A percentile compares a stretch with the other conserved stretches of the same genome.
Conservation (phyloP, 148 eudicot genomes). For the Chenopodium album region DNA sequence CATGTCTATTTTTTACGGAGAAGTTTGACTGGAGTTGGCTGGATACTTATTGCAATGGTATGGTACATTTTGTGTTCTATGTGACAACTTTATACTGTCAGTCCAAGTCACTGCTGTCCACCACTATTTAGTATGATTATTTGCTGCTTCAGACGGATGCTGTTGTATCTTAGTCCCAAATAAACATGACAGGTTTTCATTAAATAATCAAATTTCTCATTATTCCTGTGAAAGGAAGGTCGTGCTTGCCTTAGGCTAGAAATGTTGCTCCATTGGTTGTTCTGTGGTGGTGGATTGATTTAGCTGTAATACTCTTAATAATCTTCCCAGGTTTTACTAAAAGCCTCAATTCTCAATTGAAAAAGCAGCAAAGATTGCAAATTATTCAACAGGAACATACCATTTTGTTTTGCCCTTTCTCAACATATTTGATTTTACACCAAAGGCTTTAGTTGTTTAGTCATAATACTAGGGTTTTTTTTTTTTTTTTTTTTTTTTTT, state of each 20-base stretch:
- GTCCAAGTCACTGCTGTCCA: neutral
- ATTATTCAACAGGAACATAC: neutral
- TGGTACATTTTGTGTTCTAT: neutral
- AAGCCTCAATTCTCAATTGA: neutral
- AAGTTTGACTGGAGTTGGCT: neutral
- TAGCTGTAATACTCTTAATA: neutral
- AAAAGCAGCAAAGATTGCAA: neutral
- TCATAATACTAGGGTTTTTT: neutral
- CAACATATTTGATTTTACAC: neutral
- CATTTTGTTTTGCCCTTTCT: neutral
- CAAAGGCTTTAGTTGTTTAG: neutral
- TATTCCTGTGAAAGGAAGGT: neutral
- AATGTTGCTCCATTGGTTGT: neutral
- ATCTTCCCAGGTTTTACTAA: neutral
- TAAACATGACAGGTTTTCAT: neutral
- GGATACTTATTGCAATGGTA: neutral
- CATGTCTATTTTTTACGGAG: neutral
- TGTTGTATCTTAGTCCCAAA: neutral
- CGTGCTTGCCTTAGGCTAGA: neutral
- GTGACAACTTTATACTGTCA: neutral
- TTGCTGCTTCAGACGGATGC: neutral
- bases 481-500: neutral
- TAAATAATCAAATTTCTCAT: neutral
- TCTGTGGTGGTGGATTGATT: neutral
- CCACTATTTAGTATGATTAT: neutral